A percentile compares a stretch with the other conserved stretches of the same genome.
Conservation (phyloP, 345 rosid genomes). For the Abelmoschus esculentus region DNA sequence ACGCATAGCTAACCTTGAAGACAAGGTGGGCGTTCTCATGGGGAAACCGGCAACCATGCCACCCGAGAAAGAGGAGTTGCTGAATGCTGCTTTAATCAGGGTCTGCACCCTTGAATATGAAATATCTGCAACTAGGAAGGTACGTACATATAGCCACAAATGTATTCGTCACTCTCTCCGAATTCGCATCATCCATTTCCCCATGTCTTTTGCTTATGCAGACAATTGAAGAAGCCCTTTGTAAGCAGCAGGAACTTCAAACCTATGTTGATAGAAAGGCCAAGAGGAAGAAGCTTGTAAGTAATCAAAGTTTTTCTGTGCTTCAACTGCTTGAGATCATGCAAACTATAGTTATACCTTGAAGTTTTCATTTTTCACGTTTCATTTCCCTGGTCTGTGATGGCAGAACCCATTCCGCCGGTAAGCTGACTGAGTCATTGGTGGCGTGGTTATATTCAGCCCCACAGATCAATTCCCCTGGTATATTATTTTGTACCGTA, state of each 20-base stretch:
- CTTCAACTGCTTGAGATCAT: not conserved
- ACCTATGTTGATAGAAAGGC: conserved; percentile 43
- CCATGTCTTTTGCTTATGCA: conserved; percentile 14
- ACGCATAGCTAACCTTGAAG: conserved; percentile 72
- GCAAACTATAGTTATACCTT: not conserved
- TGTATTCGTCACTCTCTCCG: not conserved
- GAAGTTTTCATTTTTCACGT: not conserved
- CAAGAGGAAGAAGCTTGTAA: conserved; percentile 36
- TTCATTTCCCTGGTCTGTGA: conserved; percentile 25
- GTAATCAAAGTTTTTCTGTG: not conserved
- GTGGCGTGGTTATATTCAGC: not conserved
- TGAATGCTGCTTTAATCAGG: conserved; percentile 52
- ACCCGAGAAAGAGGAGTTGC: conserved; percentile 60
- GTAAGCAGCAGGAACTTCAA: conserved; percentile 36
- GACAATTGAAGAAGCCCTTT: conserved; percentile 49
- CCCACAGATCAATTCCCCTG: not conserved
- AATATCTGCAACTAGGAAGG: conserved; percentile 67
- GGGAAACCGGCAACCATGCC: conserved; percentile 33
- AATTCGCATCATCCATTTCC: not conserved
- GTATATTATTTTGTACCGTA: conserved; percentile 3
- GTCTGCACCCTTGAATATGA: conserved; percentile 52
- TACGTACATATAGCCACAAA: not conserved
- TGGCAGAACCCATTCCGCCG: conserved; percentile 15
- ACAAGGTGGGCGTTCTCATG: conserved; percentile 37
- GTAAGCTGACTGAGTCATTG: conserved; percentile 8